Base-by-base conservation (phyloP, 176 grass and related monocot species). In the Oropetium thomaeum region DNA sequence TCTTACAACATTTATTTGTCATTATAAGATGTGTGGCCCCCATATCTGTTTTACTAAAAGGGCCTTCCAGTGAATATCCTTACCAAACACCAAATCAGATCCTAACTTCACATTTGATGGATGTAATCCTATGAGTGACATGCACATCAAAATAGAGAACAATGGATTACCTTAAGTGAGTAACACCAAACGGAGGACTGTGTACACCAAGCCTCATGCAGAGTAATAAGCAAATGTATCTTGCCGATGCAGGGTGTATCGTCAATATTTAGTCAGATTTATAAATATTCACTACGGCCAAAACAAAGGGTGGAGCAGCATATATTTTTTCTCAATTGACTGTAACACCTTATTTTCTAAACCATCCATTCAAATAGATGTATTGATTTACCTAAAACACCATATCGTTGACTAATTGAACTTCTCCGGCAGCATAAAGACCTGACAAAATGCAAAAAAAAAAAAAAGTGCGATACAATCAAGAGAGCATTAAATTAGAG, bases 71-170 rank as follows among this genome's bases (percentile, higher is more conserved):
- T 51, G 49, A 68, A 97, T 40, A 74, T 91, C 75, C 52, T 77
- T 83, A 75, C 54, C 53, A 22, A 76, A 70, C 29, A 77, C 69
- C 60, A 84, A 75, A 55, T 79, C 60, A 43, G 87, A 90, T 83
- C 81, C 85, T 3, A 87, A 69, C 23, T 37, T 70, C 63, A 91
- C 87, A 82, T 58, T 90, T 39, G 87, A 83, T 78, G 83, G 67
- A 91, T 66, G 87, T 69, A 93, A 39, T 84, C 83, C 88, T 82
- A n/a, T n/a, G n/a, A n/a, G 85, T 84, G 29, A 93, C 77, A 37
- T 83, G 79, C 69, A 88, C 82, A 61, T 97, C 45, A 67, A 93
- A 97, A 79, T 79, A 91, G 54, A 97, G 83, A 80, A 97, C 70
- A 31, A 97, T 74, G 16, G 87, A 88, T 42, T 79, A 65, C 65